phyloP scores from a whole-genome alignment of 2,329 filamentous ascomycete genomes.

The Pleomassaria siparia region DNA sequence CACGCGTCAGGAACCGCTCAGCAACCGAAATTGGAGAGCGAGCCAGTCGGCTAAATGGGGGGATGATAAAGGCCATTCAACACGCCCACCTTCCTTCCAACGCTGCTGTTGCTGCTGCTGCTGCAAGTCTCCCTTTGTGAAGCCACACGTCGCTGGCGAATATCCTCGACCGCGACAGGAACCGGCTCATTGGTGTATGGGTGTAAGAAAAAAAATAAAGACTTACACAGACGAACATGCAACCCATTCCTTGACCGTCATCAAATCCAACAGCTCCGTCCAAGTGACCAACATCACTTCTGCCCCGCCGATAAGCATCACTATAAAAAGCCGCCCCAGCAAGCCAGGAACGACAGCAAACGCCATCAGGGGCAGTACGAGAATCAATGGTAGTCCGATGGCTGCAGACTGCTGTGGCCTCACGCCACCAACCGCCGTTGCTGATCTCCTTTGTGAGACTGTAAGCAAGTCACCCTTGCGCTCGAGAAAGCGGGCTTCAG shows the following conservation, averaged over 20 bases:
- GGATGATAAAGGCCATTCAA: constrained; percentile 2
- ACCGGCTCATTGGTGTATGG: not conserved
- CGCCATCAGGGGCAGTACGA: constrained; percentile 45
- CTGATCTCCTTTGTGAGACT: constrained; percentile 19
- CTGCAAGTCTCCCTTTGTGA: not conserved
- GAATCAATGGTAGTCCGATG: constrained; percentile 41
- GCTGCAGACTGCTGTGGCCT: constrained; percentile 24
- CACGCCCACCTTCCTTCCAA: not conserved
- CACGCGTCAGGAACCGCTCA: constrained; percentile 15
- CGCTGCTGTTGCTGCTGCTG: too few species aligned
- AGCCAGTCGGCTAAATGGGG: constrained; percentile 2
- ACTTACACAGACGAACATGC: constrained; percentile 45
- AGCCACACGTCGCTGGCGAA: too few species aligned
- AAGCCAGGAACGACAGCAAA: constrained; percentile 48
- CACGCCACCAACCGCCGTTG: constrained; percentile 16
- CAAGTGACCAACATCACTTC: constrained; percentile 37
- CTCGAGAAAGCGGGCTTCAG: constrained; percentile 63
- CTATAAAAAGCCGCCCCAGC: constrained; percentile 44
- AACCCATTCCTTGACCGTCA: constrained; percentile 45
- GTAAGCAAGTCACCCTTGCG: constrained; percentile 57
- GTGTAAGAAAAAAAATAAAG: constrained; percentile 10
- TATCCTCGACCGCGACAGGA: too few species aligned
- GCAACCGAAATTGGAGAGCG: constrained; percentile 4
- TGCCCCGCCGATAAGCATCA: constrained; percentile 40
- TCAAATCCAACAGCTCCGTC: constrained; percentile 36